Evolutionary conservation across 2,329 filamentous ascomycete genomes (phyloP), one percentile per base, ranked within the genome.

Genomic region (Penicillium psychrosexuale): DNA sequence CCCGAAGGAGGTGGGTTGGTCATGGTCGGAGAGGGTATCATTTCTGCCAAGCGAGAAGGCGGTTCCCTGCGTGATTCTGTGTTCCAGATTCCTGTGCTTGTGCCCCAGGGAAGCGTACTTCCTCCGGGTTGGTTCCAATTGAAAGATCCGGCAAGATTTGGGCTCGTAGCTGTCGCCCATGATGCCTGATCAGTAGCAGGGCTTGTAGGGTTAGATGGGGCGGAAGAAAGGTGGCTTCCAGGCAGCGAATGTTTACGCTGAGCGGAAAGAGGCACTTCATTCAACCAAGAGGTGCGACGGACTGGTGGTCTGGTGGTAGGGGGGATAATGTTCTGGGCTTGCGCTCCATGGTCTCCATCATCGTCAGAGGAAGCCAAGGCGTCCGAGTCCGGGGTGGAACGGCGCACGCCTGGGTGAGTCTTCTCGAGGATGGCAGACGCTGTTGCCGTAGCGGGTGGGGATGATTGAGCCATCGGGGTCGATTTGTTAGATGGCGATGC

Each of bases 331-430:
- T 70, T 65, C 75, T 75, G 66, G 69, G 72, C 54, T 82, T 83
- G 78, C 42, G 80, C 80, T 62, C 83, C 80, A 69, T 85, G 81
- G 57, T 96, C 89, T 54, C 79, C 82, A 73, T 99, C 94, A 72
- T 97, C 94, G 72, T 97, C 94, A 12, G 92, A 97, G 62, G 93
- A 97, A 49, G 89, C 91, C 56, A 97, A 78, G 48, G 90, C 93
- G 71, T 97, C 93, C 3, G 92, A 97, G 70, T 97, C 94, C 22
- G 93, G 93, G 1, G 93, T 97, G 8, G 91, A 91, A 51, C 89
- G 88, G 65, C 92, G 85, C 53, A 86, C 82, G 52, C 78, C 78
- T 33, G 78, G 71, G 66, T 89, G 88, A 47, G 88, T 80, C 71
- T 91, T 94, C 47, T 93, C 90, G 33, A 90, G 80, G 45, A 90